Evolutionary conservation across 192 early-diverging fungal species (phyloP), one percentile per base, ranked within the genome.

Genomic region (Backusella psychrophila): DNA sequence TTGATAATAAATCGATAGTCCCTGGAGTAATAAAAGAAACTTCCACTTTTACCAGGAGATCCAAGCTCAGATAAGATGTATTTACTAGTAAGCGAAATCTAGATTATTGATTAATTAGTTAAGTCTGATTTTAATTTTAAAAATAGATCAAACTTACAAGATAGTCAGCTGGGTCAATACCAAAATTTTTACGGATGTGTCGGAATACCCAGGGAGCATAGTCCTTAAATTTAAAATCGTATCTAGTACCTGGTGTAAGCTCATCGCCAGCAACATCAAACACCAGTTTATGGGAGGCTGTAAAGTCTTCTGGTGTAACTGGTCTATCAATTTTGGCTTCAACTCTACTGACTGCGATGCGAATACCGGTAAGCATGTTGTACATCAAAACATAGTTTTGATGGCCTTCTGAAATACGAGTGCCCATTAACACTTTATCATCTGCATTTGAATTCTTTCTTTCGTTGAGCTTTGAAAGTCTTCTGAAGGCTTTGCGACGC

Each of bases 221-320:
- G 84, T 99, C 98, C 80, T 99, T 99, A 82, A 99, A 99, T 85
- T 99, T 99, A 81, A 99, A 99, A 77, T 99, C 97, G 86, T 99
- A 99, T 71, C 91, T 91, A 36, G 96, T 93, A 23, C 92, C 92
- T 17, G 98, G 95, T 14, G 96, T 97, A 82, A 98, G 81, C 81
- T 99, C 97, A 80, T 98, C 96, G 36, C 96, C 96, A 21, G 92
- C 92, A 88, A 96, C 93, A 84, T 99, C 97, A 86, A 99, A 99
- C 8, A 96, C 94, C 46, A 98, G 84, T 81, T 99, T 99, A 85
- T 99, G 95, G 11, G 91, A 90, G 12, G 95, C 93, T 1, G 73
- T 85, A 79, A 95, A 99, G 84, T 99, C 98, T 46, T 89, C 92
- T 36, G 87, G 83, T 6, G 85, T 82, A 66, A 99, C 82, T 0